phyloP scores from a whole-genome alignment of 2,329 filamentous ascomycete species.

The Xylariaceae sp. region DNA sequence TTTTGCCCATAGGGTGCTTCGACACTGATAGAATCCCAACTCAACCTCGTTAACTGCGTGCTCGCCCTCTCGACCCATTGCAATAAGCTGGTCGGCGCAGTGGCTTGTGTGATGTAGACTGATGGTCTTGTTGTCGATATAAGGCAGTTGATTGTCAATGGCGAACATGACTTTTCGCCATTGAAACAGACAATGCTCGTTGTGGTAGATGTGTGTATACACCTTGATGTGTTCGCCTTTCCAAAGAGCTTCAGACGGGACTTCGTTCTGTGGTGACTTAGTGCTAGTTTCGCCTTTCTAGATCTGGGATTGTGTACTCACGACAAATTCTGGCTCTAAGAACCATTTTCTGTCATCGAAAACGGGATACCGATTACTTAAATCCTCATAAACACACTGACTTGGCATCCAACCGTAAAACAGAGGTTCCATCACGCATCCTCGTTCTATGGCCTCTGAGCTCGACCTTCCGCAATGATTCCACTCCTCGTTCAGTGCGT shows the following conservation, averaged over 20 bases:
- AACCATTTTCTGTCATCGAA: slow-evolving; percentile 20
- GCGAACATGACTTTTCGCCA: slow-evolving; percentile 23
- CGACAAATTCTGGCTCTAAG: slow-evolving; percentile 18
- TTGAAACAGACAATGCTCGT: slow-evolving; percentile 20
- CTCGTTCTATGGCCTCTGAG: slow-evolving; percentile 10
- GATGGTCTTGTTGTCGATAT: slow-evolving; percentile 21
- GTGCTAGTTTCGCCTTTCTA: slow-evolving; percentile 16
- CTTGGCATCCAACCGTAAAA: slow-evolving; percentile 23
- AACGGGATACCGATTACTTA: slow-evolving; percentile 15
- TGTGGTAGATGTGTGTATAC: slow-evolving; percentile 11
- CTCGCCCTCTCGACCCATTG: slow-evolving; percentile 11
- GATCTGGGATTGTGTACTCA: slow-evolving; percentile 11
- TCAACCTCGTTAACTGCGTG: slow-evolving; percentile 13
- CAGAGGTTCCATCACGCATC: slow-evolving; percentile 22
- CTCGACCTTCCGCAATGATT: slow-evolving; percentile 20
- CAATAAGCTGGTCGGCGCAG: slow-evolving; percentile 14
- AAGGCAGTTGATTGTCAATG: slow-evolving; percentile 15
- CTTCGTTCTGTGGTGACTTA: slow-evolving; percentile 8
- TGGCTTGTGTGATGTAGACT: slow-evolving; percentile 8
- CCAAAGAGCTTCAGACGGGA: neutral
- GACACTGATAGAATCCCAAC: slow-evolving; percentile 20
- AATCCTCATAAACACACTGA: slow-evolving; percentile 19
- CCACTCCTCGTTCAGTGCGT: too few species aligned
- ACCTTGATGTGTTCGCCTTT: too few species aligned
- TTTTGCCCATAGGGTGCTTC: slow-evolving; percentile 21